phyloP scores from a whole-genome alignment of 2,329 filamentous ascomycete genomes.

The Pestalotiopsis sp. region DNA sequence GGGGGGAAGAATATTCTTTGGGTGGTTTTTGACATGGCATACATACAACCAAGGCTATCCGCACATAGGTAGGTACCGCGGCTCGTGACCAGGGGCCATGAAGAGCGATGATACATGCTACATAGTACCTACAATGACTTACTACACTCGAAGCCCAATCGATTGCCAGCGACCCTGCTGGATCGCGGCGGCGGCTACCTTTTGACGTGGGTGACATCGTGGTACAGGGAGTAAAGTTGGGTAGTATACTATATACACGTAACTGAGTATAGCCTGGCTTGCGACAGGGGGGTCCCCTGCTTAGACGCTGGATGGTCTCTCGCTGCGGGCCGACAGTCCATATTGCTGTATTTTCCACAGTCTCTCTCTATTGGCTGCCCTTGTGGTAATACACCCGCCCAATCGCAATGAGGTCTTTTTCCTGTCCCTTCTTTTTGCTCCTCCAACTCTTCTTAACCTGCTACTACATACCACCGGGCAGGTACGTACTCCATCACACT shows the following conservation, averaged over 20 bases:
- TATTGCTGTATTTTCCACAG: constrained; percentile 24
- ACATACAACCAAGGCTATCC: background rate
- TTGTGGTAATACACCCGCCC: constrained; percentile 22
- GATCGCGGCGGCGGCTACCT: background rate
- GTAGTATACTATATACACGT: constrained; percentile 18
- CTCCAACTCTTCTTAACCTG: background rate
- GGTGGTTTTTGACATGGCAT: constrained; percentile 7
- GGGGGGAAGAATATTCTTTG: constrained; percentile 14
- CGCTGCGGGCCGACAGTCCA: constrained; percentile 39
- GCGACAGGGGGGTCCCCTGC: constrained; percentile 16
- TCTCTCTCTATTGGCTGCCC: constrained; percentile 15
- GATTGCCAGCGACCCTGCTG: background rate
- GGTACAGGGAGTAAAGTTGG: background rate
- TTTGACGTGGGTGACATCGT: constrained; percentile 21
- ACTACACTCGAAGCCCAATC: background rate
- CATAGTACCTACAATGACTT: background rate
- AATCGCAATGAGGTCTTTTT: constrained; percentile 21
- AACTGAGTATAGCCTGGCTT: constrained; percentile 28
- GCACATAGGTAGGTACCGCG: background rate
- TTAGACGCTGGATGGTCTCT: constrained; percentile 15
- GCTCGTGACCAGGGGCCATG: background rate
- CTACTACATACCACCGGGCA: background rate
- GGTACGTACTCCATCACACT: background rate
- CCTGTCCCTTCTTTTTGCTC: background rate
- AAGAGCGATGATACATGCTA: background rate